phyloP scores from a whole-genome alignment of 2,329 filamentous ascomycete genomes.

The Venturia effusa region DNA sequence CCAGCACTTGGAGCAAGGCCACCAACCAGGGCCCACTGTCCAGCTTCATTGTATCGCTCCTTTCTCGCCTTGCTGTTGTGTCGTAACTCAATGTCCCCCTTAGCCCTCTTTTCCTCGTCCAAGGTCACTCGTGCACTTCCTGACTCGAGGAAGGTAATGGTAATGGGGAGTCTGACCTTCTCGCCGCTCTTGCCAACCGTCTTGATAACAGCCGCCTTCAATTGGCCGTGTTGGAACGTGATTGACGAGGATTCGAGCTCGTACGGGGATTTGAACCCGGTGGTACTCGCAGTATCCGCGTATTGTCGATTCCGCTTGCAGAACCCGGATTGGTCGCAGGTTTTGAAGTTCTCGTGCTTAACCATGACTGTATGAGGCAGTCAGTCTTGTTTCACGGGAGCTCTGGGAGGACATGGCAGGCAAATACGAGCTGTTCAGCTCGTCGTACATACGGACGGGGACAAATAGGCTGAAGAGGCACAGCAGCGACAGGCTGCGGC shows the following conservation, averaged over 20 bases:
- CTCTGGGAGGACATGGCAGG: background rate
- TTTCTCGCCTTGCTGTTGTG: slow-evolving; percentile 78
- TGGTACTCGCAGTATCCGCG: slow-evolving; percentile 62
- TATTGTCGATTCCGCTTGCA: slow-evolving; percentile 89
- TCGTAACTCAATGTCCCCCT: slow-evolving; percentile 78
- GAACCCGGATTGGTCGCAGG: slow-evolving; percentile 90
- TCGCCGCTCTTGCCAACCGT: slow-evolving; percentile 54
- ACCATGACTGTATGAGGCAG: slow-evolving; percentile 52
- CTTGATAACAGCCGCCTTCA: slow-evolving; percentile 76
- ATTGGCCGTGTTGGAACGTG: slow-evolving; percentile 65
- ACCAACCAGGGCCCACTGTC: slow-evolving; percentile 76
- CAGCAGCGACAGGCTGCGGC: background rate
- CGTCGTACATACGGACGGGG: background rate
- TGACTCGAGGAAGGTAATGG: slow-evolving; percentile 78
- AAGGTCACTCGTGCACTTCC: slow-evolving; percentile 78
- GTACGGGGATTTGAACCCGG: slow-evolving; percentile 73
- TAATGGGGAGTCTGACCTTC: slow-evolving; percentile 69
- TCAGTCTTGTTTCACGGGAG: background rate
- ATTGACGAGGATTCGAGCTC: slow-evolving; percentile 60
- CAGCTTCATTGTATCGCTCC: slow-evolving; percentile 87
- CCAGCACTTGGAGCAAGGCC: slow-evolving; percentile 62
- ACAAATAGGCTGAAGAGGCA: background rate
- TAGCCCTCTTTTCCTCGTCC: slow-evolving; percentile 83
- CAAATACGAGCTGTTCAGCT: background rate
- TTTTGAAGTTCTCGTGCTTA: slow-evolving; percentile 96